Evolutionary conservation across 768 basidiomycete species (phyloP).

Genomic region (Kwoniella mangroviensis): DNA sequence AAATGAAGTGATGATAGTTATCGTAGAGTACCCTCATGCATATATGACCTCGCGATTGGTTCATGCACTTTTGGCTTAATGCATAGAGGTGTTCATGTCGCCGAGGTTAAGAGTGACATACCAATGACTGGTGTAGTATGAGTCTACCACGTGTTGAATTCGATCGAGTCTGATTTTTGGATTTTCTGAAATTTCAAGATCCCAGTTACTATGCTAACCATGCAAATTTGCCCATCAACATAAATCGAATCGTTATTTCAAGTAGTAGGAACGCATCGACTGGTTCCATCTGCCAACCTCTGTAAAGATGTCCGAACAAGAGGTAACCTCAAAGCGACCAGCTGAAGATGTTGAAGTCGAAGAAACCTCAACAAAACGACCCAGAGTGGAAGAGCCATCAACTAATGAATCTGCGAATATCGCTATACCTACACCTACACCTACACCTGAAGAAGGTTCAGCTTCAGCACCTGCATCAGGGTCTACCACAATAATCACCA

Average conservation of each 20-base stretch:
- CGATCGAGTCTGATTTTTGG: background rate
- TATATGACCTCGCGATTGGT: slow-evolving; percentile 1
- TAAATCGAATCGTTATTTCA: background rate
- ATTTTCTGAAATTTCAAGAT: slow-evolving; percentile 17
- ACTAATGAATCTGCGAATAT: background rate
- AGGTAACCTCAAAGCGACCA: slow-evolving; percentile 12
- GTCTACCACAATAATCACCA: slow-evolving; percentile 13
- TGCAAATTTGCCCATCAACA: background rate
- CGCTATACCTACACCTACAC: background rate
- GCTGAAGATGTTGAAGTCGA: slow-evolving; percentile 7
- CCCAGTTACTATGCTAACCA: background rate
- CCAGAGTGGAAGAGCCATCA: slow-evolving; percentile 13
- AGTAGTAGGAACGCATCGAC: background rate
- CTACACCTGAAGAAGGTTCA: background rate
- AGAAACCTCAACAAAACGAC: slow-evolving; percentile 15
- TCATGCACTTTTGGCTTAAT: no score
- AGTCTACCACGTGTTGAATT: slow-evolving; percentile 1
- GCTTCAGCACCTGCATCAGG: slow-evolving; percentile 2
- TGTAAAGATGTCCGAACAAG: slow-evolving; percentile 14
- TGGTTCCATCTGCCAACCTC: background rate
- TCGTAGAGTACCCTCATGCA: slow-evolving; percentile 10
- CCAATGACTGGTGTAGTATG: no score
- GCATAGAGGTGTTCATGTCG: no score
- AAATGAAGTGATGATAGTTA: background rate
- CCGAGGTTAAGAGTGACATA: no score